These are phyloP conservation scores for Populus hybrid DNA, from an alignment of 441 rosid species.

Conservation along the genomic window DNA sequence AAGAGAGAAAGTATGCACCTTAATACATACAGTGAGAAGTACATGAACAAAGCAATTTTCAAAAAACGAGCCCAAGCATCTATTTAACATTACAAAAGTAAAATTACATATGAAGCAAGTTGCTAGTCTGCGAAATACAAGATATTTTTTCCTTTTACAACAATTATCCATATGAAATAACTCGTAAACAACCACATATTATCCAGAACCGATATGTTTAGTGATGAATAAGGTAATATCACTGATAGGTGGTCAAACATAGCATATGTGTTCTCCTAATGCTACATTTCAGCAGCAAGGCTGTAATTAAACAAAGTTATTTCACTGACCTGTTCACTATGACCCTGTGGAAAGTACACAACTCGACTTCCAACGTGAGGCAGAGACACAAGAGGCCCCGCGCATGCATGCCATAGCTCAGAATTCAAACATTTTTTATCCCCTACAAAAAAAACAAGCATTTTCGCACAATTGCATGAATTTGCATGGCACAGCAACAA, in stretches of 20 bases:
- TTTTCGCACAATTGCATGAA: not conserved
- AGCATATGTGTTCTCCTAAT: not conserved
- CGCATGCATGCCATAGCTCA: conserved; percentile 90
- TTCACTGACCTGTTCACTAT: conserved; percentile 76
- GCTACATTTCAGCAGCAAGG: not conserved
- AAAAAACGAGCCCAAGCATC: not conserved
- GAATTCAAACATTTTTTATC: conserved; percentile 56
- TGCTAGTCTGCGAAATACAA: not conserved
- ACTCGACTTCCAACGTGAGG: conserved; percentile 72
- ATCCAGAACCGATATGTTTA: not conserved
- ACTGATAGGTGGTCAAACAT: not conserved
- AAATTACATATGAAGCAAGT: not conserved
- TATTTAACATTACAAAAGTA: not conserved
- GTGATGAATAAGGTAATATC: not conserved
- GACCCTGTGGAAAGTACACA: conserved; percentile 80
- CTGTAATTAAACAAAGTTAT: conserved; percentile 32
- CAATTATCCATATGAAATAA: not conserved
- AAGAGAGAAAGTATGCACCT: not conserved
- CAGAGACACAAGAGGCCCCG: conserved; percentile 80
- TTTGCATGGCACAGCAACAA: not conserved
- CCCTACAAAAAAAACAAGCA: conserved; percentile 28
- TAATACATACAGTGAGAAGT: not conserved
- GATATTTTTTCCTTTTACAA: not conserved
- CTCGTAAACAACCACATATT: not conserved
- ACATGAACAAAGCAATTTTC: not conserved